Evolutionary conservation across 2,329 filamentous ascomycete genomes (phyloP).

Genomic region (Nothopassalora personata): DNA sequence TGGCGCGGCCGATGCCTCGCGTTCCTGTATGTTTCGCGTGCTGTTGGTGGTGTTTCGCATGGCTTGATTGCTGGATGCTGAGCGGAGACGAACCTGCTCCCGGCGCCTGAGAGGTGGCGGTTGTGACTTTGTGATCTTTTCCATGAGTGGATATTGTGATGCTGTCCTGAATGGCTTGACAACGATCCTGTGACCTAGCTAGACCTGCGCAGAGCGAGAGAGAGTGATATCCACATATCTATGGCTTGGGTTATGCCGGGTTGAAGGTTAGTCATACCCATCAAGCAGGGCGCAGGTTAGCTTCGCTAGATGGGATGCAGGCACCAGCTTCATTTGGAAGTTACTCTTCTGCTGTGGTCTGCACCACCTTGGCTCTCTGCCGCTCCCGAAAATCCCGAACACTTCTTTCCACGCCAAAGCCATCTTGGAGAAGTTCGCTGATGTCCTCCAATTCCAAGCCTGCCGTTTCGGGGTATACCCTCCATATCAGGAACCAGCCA

Average conservation of each 20-base stretch:
- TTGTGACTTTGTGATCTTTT: too few relatives aligned
- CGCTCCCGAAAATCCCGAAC: conserved; percentile 10
- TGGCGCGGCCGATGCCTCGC: background rate
- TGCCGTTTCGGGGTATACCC: conserved; percentile 80
- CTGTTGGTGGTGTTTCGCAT: too few relatives aligned
- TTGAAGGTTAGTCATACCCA: too few relatives aligned
- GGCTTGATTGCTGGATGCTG: too few relatives aligned
- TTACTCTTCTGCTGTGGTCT: background rate
- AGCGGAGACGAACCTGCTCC: background rate
- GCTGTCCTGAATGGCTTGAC: too few relatives aligned
- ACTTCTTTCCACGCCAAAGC: conserved; percentile 56
- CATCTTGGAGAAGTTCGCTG: conserved; percentile 62
- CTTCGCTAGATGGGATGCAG: background rate
- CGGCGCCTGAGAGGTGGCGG: background rate
- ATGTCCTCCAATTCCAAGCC: conserved; percentile 78
- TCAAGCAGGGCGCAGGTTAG: too few relatives aligned
- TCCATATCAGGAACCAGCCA: conserved; percentile 60
- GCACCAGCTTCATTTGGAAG: background rate
- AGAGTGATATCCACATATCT: too few relatives aligned
- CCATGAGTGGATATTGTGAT: too few relatives aligned
- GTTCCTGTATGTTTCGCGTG: background rate
- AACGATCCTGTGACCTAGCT: too few relatives aligned
- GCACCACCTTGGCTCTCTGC: background rate
- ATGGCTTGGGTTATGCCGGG: too few relatives aligned
- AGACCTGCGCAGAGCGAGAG: too few relatives aligned